Percentiles rank a stretch among this genome's conserved stretches.
Evolutionary conservation across 2,329 filamentous ascomycete genomes (phyloP).

Genomic region (Sporothrix dimorphospora): DNA sequence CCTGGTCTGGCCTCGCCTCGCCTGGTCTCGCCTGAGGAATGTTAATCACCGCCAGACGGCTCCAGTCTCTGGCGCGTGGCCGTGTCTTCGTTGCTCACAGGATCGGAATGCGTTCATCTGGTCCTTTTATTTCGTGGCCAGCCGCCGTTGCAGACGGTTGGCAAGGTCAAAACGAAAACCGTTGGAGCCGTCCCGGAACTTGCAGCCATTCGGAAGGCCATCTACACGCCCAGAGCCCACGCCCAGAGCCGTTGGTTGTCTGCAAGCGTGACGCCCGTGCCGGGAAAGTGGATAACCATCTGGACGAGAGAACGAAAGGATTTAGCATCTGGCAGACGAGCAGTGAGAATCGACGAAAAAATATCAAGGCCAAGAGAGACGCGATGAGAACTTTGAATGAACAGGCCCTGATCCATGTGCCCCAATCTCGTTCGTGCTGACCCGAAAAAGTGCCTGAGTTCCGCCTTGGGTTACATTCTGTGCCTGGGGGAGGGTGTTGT

Average conservation of each 20-base stretch:
- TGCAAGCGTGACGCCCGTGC: not conserved
- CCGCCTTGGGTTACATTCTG: slow-evolving; percentile 26
- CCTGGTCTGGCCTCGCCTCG: not conserved
- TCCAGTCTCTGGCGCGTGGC: not conserved
- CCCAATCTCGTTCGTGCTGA: slow-evolving; percentile 20
- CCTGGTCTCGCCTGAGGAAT: not conserved
- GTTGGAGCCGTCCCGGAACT: not conserved
- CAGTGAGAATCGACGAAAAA: not conserved
- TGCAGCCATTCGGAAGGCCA: not conserved
- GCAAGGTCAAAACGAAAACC: not conserved
- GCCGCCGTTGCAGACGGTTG: not conserved
- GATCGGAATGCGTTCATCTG: not conserved
- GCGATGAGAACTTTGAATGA: slow-evolving; percentile 11
- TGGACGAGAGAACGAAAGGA: not conserved
- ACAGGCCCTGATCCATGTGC: not conserved
- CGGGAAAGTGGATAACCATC: not conserved
- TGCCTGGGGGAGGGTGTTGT: not conserved
- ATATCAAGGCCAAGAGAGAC: not conserved
- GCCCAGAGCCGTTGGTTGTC: not conserved
- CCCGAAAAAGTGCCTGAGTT: not conserved
- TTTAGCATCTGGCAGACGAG: not conserved
- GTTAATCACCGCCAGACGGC: not conserved
- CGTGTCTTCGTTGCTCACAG: not conserved
- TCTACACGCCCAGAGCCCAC: not conserved
- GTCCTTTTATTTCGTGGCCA: slow-evolving; percentile 3